A percentile compares a stretch with the other conserved stretches of the same genome.
phyloP scores from a whole-genome alignment of 2,329 filamentous ascomycete genomes.

The Monosporascus cannonballus region DNA sequence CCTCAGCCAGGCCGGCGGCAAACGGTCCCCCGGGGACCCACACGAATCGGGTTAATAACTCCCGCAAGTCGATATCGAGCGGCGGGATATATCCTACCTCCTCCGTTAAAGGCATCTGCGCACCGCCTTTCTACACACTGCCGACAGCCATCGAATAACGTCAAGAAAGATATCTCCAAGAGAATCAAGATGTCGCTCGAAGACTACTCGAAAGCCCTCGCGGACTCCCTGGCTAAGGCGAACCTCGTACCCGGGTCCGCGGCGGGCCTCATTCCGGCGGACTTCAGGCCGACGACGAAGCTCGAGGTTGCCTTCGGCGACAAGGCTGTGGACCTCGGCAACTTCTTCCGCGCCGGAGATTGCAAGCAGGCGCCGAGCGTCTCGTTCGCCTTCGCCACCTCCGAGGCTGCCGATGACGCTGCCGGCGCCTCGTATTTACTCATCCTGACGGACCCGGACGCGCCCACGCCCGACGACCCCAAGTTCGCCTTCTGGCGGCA shows the following conservation, averaged over 20 bases:
- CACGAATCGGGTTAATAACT: not conserved
- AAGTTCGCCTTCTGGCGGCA: constrained; percentile 51
- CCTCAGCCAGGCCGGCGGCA: not conserved
- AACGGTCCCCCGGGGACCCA: not conserved
- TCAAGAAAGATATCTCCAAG: not conserved
- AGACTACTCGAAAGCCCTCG: constrained; percentile 18
- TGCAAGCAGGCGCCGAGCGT: constrained; percentile 31
- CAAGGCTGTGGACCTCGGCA: constrained; percentile 30
- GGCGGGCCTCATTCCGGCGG: constrained; percentile 31
- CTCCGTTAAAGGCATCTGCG: no score
- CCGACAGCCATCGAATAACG: no score
- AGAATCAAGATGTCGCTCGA: constrained; percentile 12
- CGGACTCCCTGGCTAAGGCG: constrained; percentile 28
- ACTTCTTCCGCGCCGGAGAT: constrained; percentile 33
- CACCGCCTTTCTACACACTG: no score
- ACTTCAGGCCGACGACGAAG: constrained; percentile 35
- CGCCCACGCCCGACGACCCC: constrained; percentile 47
- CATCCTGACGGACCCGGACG: constrained; percentile 47
- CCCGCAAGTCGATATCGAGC: not conserved
- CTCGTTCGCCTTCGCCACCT: constrained; percentile 25
- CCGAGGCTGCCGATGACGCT: constrained; percentile 24
- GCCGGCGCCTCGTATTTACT: constrained; percentile 35
- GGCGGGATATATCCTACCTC: not conserved
- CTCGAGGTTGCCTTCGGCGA: constrained; percentile 31
- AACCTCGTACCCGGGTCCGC: constrained; percentile 35